A percentile compares a stretch with the other conserved stretches of the same genome.
These are phyloP conservation scores for Skeletonema costatum DNA, from an alignment of 108 stramenopile genomes.

Conservation along the genomic window DNA sequence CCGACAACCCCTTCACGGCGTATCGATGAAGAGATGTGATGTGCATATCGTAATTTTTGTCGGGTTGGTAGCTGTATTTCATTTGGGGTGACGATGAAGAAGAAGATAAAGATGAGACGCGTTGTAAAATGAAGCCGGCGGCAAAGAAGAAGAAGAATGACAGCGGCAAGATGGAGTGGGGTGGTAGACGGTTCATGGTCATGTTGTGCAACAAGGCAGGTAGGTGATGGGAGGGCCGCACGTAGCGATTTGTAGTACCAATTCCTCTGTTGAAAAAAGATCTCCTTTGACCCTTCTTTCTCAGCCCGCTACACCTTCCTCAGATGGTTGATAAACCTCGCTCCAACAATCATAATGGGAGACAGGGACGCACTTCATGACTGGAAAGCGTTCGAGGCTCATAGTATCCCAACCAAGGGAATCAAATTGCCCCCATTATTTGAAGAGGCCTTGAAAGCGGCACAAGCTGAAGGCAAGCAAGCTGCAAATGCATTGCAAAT, in stretches of 20 bases:
- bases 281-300: too few species aligned
- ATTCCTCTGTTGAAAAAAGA: too few species aligned
- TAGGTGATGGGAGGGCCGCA: too few species aligned
- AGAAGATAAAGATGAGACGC: neutral
- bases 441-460: neutral
- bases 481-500: neutral
- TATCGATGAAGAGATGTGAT: conserved; percentile 55
- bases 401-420: neutral
- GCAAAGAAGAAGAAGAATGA: neutral
- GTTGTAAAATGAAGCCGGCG: neutral
- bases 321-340: too few species aligned
- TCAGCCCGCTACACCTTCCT: too few species aligned
- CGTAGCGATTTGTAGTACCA: too few species aligned
- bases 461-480: neutral
- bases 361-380: neutral
- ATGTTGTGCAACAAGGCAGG: too few species aligned
- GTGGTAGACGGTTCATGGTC: neutral
- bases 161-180: neutral
- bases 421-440: neutral
- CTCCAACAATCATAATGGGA: neutral
- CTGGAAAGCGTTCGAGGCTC: neutral
- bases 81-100: neutral
- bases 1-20: conserved; percentile 64
- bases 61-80: neutral
- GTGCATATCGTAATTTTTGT: conserved; percentile 25